Evolutionary conservation across 208 protist species (phyloP), one percentile per base, ranked within the genome.

Genomic region (Acanthamoeba lugdunensis): DNA sequence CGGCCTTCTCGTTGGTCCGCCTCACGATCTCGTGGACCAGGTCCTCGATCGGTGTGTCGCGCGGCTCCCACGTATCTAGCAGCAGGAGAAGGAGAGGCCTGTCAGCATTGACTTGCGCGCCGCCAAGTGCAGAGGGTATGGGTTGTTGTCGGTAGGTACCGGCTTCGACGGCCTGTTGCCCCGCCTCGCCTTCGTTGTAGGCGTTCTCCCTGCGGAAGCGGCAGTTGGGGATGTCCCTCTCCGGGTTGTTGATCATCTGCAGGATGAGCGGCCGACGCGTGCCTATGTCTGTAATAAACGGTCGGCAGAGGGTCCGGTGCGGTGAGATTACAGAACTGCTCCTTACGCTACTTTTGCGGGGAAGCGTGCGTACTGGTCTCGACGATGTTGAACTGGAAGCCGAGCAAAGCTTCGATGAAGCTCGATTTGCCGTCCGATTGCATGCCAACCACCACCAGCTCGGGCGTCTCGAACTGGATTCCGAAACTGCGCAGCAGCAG

Each of bases 371-470:
- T 95, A 91, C 73, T 95, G 6, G 93, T 94, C 25, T 97, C 96
- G 5, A 97, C 95, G 56, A 96, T 95, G 67, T 97, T 97, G 50
- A 97, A 97, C 88, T 97, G 96, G 54, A 97, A 97, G 37, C 95
- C 95, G n/a, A 97, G 77, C 13, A 97, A 41, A 23, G 95, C 96
- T 94, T 97, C 96, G 58, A 97, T 94, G 71, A 97, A 97, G 50
- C 81, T 94, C 48, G 90, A 95, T 85, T 97, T 97, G 58, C 96
- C 95, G 92, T 97, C 96, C 7, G 96, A 97, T 93, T 97, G 96
- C 95, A 97, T 97, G 45, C 96, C 96, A 30, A 97, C 95, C 11
- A 97, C 96, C 4, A 97, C 96, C 4, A 97, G 45, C 77, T 97
- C 96, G 37, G 96, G 96, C 85, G 94, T 93, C 56, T 96, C 85